These are phyloP conservation scores for Suillus subalutaceus DNA, from an alignment of 768 basidiomycete species.

Conservation along the genomic window DNA sequence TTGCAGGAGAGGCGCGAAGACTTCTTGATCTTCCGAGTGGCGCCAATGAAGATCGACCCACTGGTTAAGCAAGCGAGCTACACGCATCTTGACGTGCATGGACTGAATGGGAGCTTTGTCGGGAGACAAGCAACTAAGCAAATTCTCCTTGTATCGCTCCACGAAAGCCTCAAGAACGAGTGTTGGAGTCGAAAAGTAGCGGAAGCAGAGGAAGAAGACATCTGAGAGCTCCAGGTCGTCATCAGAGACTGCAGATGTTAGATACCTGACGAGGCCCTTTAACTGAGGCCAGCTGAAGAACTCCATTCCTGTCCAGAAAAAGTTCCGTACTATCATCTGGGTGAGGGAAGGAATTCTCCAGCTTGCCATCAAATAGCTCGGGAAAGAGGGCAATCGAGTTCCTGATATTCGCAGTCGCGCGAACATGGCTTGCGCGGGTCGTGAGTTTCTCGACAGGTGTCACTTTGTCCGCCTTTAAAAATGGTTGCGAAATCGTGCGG, in stretches of 20 bases:
- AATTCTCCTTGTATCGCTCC: slow-evolving; percentile 49
- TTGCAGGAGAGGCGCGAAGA: slow-evolving; percentile 33
- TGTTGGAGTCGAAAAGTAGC: slow-evolving; percentile 59
- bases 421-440: slow-evolving; percentile 21
- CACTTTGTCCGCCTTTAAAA: slow-evolving; percentile 5
- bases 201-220: slow-evolving; percentile 73
- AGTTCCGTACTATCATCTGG: slow-evolving; percentile 33
- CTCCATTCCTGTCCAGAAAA: slow-evolving; percentile 28
- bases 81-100: slow-evolving; percentile 54
- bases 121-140: slow-evolving; percentile 20
- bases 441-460: not conserved
- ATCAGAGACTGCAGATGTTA: slow-evolving; percentile 45
- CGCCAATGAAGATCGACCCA: slow-evolving; percentile 79
- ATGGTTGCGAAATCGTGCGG: slow-evolving; percentile 12
- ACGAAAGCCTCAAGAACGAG: slow-evolving; percentile 48
- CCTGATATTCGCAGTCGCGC: slow-evolving; percentile 27
- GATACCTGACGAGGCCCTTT: slow-evolving; percentile 45
- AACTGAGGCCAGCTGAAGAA: slow-evolving; percentile 41
- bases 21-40: slow-evolving; percentile 47
- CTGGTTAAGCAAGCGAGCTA: slow-evolving; percentile 61
- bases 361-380: slow-evolving; percentile 25
- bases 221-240: slow-evolving; percentile 47
- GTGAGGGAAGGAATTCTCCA: slow-evolving; percentile 34
- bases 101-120: slow-evolving; percentile 44
- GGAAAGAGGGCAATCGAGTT: slow-evolving; percentile 34